phyloP scores from a whole-genome alignment of 2,329 filamentous ascomycete genomes.

The Dothistroma pini region DNA sequence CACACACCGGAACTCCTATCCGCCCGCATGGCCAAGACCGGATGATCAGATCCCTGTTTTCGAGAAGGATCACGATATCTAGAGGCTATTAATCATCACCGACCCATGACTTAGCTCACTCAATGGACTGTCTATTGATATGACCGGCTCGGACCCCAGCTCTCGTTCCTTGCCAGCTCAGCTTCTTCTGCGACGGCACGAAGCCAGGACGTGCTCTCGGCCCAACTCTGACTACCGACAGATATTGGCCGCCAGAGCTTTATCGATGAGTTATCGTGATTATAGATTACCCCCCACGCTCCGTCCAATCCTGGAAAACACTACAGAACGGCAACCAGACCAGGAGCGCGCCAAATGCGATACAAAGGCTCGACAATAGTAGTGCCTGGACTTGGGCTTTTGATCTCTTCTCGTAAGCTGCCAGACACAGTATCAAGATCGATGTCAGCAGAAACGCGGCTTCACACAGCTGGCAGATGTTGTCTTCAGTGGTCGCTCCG shows the following conservation, averaged over 20 bases:
- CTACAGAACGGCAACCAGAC: neutral
- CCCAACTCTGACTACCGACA: neutral
- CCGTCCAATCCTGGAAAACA: neutral
- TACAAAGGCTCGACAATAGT: neutral
- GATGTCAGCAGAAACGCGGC: neutral
- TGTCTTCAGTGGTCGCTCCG: neutral
- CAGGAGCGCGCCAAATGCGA: neutral
- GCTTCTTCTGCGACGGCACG: neutral
- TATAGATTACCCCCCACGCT: neutral
- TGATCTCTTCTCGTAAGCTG: neutral
- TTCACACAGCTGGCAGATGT: neutral
- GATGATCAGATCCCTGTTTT: no score
- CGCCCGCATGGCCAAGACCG: no score
- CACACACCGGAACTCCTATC: no score
- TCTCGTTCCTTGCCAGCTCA: conserved; percentile 5
- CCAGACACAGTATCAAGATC: neutral
- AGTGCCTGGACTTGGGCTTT: neutral
- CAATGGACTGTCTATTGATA: neutral
- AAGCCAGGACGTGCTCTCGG: neutral
- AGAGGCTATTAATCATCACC: neutral
- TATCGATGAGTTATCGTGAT: neutral
- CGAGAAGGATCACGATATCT: no score
- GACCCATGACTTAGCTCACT: neutral
- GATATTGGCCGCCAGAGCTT: neutral
- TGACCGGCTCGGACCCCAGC: neutral